These are phyloP conservation scores for Babesia bigemina DNA, from an alignment of 169 alveolate genomes.

Conservation along the genomic window DNA sequence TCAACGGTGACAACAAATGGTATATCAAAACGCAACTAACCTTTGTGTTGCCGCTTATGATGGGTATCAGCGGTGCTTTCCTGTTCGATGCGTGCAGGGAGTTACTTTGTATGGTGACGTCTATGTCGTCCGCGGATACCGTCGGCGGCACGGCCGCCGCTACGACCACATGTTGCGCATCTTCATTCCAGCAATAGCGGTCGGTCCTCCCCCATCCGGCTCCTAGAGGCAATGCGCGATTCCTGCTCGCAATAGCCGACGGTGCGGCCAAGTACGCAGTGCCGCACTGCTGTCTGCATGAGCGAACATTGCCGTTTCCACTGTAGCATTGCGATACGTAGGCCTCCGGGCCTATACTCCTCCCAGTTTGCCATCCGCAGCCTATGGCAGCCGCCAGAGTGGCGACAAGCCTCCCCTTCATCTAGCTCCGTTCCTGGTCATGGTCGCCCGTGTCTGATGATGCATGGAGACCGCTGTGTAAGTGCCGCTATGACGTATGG, in stretches of 20 bases:
- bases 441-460: too few species aligned
- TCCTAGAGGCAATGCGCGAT: neutral
- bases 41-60: conserved; percentile 46
- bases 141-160: conserved; percentile 4
- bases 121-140: conserved; percentile 14
- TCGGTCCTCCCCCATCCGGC: conserved; percentile 70
- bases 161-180: conserved; percentile 18
- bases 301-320: neutral
- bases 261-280: neutral
- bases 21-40: conserved; percentile 1
- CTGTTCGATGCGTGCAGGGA: conserved; percentile 22
- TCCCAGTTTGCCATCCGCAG: neutral
- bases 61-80: conserved; percentile 5
- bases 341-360: neutral
- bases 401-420: conserved; percentile 3
- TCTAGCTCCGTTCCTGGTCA: neutral
- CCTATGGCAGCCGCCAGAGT: neutral
- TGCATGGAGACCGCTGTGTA: too few species aligned
- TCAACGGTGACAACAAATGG: too few species aligned
- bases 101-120: conserved; percentile 9
- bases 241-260: neutral
- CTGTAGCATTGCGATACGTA: neutral
- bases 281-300: neutral
- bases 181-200: conserved; percentile 60
- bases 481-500: too few species aligned